These are phyloP conservation scores for Pichia rugopelliculosa DNA, from an alignment of 805 yeast genomes.

Conservation along the genomic window DNA sequence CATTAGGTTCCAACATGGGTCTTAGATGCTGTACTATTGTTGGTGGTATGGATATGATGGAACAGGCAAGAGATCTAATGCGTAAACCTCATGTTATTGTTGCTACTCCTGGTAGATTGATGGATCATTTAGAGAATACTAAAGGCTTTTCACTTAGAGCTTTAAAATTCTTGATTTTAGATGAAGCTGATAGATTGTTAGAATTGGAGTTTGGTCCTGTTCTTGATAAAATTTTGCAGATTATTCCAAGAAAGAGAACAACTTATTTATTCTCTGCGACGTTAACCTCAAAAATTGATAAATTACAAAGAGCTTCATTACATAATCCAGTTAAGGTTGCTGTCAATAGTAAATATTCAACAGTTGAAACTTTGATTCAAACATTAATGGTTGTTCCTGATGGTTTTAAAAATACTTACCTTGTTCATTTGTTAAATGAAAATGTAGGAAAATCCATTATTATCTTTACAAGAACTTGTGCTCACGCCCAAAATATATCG, in stretches of 20 bases:
- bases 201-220: slow-evolving; percentile 98
- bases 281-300: slow-evolving; percentile 91
- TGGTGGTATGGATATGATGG: slow-evolving; percentile 99
- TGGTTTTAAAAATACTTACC: slow-evolving; percentile 82
- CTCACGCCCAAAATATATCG: slow-evolving; percentile 89
- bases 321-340: slow-evolving; percentile 85
- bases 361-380: slow-evolving; percentile 91
- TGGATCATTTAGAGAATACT: slow-evolving; percentile 91
- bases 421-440: slow-evolving; percentile 79
- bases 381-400: slow-evolving; percentile 85
- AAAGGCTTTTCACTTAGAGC: slow-evolving; percentile 79
- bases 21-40: slow-evolving; percentile 82
- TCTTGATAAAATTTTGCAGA: slow-evolving; percentile 72
- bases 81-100: slow-evolving; percentile 90
- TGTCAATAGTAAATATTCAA: slow-evolving; percentile 80
- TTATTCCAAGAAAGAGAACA: slow-evolving; percentile 78
- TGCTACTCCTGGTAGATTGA: slow-evolving; percentile 84
- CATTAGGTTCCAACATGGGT: slow-evolving; percentile 88
- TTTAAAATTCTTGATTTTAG: slow-evolving; percentile 81
- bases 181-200: slow-evolving; percentile 91
- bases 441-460: slow-evolving; percentile 78
- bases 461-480: slow-evolving; percentile 89
- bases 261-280: slow-evolving; percentile 93
- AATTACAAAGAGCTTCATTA: slow-evolving; percentile 87
- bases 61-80: slow-evolving; percentile 89